Base-by-base conservation (phyloP, 2,329 filamentous ascomycete genomes). In the Falciphora oryzae region DNA sequence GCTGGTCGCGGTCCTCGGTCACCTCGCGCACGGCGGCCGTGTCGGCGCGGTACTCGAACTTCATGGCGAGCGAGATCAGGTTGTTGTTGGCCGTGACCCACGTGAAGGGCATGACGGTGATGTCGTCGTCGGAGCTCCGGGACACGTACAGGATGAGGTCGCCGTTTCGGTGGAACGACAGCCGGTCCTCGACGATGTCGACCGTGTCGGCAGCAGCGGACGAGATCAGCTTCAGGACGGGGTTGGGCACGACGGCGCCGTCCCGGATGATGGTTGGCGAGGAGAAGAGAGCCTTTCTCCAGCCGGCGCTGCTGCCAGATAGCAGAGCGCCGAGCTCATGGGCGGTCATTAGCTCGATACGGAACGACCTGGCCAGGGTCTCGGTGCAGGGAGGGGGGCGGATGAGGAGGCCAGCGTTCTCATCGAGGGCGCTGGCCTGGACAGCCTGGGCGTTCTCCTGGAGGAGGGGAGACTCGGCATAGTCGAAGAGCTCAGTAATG, bases 181-280 rank as follows among this genome's bases (percentile, higher is more conserved):
- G 89, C 68, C 94, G 91, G 77, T 99, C 95, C 77, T 90, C 90
- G 70, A 98, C 90, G 56, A 86, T 85, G 74, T 99, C 96, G 63
- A 88, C 84, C 4, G 93, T 98, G 80, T 91, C 93, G 66, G 85
- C 78, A 5, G 93, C 89, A 57, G 96, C 88, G 66, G 94, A 89
- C 31, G 94, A 93, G 73, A 93, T 80, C 27, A 83, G 76, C 67
- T 99, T 91, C 79, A 99, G 94, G 44, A 99, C 91, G 0, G 95
- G 95, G 79, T 99, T 99, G 65, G 92, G 96, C 81, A 98, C 92
- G 81, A 97, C 98, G 74, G 96, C 93, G 76, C 97, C 90, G 22
- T 93, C 95, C 77, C 99, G 95, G 4, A 97, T 91, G 68, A 97
- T 89, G 35, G 97, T 90, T 70, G 98, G 94, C 0, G 93, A 90